Conservation (phyloP, 1,139 yeast genomes). For the Maudiozyma humilis region DNA sequence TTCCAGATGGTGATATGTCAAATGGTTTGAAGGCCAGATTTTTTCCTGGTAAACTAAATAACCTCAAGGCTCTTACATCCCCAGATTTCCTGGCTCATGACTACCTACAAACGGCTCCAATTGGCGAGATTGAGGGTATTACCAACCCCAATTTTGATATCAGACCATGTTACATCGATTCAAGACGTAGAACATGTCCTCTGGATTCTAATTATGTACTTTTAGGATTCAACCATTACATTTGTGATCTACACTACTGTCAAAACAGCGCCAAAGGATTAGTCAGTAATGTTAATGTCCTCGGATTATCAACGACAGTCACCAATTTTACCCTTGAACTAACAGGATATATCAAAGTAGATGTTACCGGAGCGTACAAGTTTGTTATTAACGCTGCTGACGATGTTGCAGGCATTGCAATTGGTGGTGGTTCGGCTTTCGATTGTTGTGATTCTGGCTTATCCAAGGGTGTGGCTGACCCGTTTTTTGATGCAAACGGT, state of each 20-base stretch:
- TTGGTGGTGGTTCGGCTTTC: neutral
- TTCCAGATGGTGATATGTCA: neutral
- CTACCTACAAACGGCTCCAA: neutral
- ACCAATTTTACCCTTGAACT: neutral
- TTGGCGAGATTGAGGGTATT: neutral
- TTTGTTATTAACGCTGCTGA: neutral
- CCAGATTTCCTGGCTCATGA: neutral
- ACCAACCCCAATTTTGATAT: neutral
- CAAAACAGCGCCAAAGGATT: neutral
- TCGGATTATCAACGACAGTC: neutral
- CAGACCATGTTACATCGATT: neutral
- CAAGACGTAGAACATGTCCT: neutral
- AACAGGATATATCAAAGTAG: neutral
- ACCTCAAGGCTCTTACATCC: neutral
- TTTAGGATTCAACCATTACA: neutral
- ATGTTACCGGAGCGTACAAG: neutral
- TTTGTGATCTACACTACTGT: neutral
- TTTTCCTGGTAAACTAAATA: neutral
- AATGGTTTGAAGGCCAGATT: slow-evolving; percentile 1
- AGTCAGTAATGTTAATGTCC: neutral
- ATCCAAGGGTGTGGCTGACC: slow-evolving; percentile 1
- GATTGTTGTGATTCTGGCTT: slow-evolving; percentile 5
- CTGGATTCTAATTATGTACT: neutral
- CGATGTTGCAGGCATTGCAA: neutral
- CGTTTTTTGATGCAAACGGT: neutral